Base-by-base conservation (phyloP, 2,329 filamentous ascomycete genomes). In the Paraconiothyrium sp. region DNA sequence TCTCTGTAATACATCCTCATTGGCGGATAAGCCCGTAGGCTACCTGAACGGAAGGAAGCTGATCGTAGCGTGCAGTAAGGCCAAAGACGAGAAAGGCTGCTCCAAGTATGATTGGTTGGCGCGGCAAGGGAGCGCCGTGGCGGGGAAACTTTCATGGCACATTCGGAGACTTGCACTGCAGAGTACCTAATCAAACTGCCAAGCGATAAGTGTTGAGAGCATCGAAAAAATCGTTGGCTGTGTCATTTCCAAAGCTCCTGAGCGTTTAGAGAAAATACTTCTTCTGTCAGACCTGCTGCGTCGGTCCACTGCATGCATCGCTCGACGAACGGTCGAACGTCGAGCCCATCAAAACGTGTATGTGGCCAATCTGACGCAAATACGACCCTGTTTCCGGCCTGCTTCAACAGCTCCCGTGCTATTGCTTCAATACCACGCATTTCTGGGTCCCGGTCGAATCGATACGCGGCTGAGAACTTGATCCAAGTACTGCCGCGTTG, bases 351-450 rank as follows among this genome's bases (percentile, higher is more conserved):
- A 61, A 85, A 89, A 13, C 87, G 79, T 3, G 88, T 90, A 72
- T 89, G 87, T 22, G 88, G 88, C 88, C 87, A 89, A 67, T 89
- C 87, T 0, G 85, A 87, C 1, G 86, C 86, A 72, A 87, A 89
- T 0, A 89, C 82, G 10, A 87, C 78, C 16, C 82, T 78, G 20
- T 80, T 73, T 2, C 79, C 79, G 30, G 55, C 59, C 24, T 47
- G 50, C 48, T 59, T 58, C 22, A 68, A 52, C 8, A 89, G 73
- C 66, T 88, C 83, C 14, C 72, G 76, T 9, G 81, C 82, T 43
- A 89, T 74, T 1, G 80, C 79, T 56, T 84, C 81, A 3, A 87
- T 65, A 49, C 85, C 80, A 32, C 74, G 76, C 61, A 84, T 78
- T 24, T 81, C 68, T 7, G 76, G 73, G 55, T 84, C 80, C 44